A percentile compares a stretch with the other conserved stretches of the same genome.
Conservation (phyloP, 1,284 basidiomycete genomes). For the Trichosporon asahii region DNA sequence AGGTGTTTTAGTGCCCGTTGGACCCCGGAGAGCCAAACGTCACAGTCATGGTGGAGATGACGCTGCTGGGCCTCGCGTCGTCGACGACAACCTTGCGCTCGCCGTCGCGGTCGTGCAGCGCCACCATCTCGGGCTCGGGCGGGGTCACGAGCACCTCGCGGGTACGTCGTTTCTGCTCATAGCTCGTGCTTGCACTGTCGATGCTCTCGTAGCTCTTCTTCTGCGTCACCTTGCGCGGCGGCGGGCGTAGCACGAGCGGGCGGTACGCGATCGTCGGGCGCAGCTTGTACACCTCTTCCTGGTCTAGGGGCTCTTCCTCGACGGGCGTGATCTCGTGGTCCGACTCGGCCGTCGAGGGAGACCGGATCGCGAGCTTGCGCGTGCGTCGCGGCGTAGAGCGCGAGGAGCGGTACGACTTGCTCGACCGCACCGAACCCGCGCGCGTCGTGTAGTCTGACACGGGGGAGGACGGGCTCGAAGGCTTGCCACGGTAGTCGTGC, state of each 20-base stretch:
- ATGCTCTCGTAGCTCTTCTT: slow-evolving; percentile 27
- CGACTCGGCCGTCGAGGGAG: neutral
- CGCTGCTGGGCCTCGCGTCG: slow-evolving; percentile 13
- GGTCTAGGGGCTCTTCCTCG: slow-evolving; percentile 5
- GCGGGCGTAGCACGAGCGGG: slow-evolving; percentile 23
- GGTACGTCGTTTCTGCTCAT: neutral
- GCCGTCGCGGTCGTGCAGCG: neutral
- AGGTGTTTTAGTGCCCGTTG: neutral
- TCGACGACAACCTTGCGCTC: slow-evolving; percentile 6
- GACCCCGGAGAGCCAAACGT: slow-evolving; percentile 15
- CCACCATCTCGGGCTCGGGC: slow-evolving; percentile 7
- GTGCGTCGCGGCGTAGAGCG: neutral
- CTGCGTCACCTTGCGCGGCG: slow-evolving; percentile 25
- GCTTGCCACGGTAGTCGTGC: neutral
- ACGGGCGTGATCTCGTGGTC: slow-evolving; percentile 11
- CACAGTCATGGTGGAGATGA: slow-evolving; percentile 21
- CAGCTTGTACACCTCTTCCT: slow-evolving; percentile 6
- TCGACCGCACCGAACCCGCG: neutral
- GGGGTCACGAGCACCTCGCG: slow-evolving; percentile 19
- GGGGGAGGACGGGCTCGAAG: neutral
- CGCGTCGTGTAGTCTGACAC: slow-evolving; percentile 7
- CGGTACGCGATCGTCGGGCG: slow-evolving; percentile 15
- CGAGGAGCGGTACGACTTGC: neutral
- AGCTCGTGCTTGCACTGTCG: neutral
- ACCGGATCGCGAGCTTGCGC: neutral